A percentile compares a stretch with the other conserved stretches of the same genome.
Conservation (phyloP, 805 yeast species). For the Saturnispora sanitii region DNA sequence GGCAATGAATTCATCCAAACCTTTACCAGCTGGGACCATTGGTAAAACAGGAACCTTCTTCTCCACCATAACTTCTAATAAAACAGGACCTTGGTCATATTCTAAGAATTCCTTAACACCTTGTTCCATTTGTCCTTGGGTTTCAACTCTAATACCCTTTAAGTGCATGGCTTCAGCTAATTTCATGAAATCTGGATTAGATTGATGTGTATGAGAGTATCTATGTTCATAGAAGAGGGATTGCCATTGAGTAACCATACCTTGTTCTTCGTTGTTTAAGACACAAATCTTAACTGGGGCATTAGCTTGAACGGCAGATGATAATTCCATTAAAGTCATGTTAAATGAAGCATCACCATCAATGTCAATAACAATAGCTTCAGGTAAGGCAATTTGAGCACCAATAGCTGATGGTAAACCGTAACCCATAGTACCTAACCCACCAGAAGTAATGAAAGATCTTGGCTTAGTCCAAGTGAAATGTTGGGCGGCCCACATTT, state of each 20-base stretch:
- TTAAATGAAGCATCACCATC: constrained; percentile 99
- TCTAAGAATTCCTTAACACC: constrained; percentile 63
- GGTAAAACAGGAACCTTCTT: constrained; percentile 94
- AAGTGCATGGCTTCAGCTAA: constrained; percentile 92
- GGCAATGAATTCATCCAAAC: constrained; percentile 81
- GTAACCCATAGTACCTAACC: constrained; percentile 97
- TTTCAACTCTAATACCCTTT: constrained; percentile 64
- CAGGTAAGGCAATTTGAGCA: constrained; percentile 94
- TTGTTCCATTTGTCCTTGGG: constrained; percentile 53
- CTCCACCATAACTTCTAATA: constrained; percentile 85
- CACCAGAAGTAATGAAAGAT: constrained; percentile 95
- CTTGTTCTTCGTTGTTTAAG: constrained; percentile 96
- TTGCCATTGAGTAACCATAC: constrained; percentile 99
- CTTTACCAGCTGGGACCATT: constrained; percentile 96
- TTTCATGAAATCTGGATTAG: constrained; percentile 87
- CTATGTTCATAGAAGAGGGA: constrained; percentile 93
- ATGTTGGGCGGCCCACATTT: constrained; percentile 99
- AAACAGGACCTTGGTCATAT: constrained; percentile 68
- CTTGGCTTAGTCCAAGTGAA: constrained; percentile 91
- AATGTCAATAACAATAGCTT: constrained; percentile 88
- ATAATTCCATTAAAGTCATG: constrained; percentile 90
- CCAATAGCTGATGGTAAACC: constrained; percentile 98
- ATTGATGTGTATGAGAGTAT: constrained; percentile 95
- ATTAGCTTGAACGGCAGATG: constrained; percentile 88
- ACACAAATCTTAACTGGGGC: constrained; percentile 86